phyloP scores from a whole-genome alignment of 2,329 filamentous ascomycete species.

The Stemphylium lycopersici region DNA sequence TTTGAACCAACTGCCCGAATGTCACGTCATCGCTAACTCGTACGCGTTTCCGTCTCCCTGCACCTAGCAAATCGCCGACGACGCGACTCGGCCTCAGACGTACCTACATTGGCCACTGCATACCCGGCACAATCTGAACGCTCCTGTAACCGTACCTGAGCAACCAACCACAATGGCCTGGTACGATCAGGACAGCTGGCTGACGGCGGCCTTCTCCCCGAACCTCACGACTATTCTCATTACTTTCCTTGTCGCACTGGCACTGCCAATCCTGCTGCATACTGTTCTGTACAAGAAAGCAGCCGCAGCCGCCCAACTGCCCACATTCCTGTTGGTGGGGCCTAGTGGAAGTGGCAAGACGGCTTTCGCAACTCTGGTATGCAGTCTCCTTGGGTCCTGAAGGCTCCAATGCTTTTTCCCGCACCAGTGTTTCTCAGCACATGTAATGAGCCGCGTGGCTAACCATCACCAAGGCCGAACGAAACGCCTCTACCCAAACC shows the following conservation, averaged over 20 bases:
- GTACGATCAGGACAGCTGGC: constrained; percentile 51
- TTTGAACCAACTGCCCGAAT: constrained; percentile 9
- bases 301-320: constrained; percentile 67
- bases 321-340: constrained; percentile 80
- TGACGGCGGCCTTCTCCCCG: constrained; percentile 55
- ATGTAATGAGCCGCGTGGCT: background rate
- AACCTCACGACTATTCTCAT: constrained; percentile 63
- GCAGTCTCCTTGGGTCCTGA: constrained; percentile 12
- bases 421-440: background rate
- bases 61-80: background rate
- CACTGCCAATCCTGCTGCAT: constrained; percentile 80
- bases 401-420: background rate
- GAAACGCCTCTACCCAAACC: constrained; percentile 61
- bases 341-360: constrained; percentile 89
- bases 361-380: constrained; percentile 77
- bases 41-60: constrained; percentile 1
- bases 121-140: background rate
- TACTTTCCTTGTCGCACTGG: constrained; percentile 72
- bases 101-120: too few species aligned
- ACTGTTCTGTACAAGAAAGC: constrained; percentile 71
- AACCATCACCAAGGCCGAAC: constrained; percentile 53
- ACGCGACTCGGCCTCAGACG: background rate
- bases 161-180: constrained; percentile 36
- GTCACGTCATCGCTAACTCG: constrained; percentile 30
- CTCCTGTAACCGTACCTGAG: background rate